These are phyloP conservation scores for Bonia amplexicaulis DNA, from an alignment of 176 grass and related monocot species.

Conservation along the genomic window DNA sequence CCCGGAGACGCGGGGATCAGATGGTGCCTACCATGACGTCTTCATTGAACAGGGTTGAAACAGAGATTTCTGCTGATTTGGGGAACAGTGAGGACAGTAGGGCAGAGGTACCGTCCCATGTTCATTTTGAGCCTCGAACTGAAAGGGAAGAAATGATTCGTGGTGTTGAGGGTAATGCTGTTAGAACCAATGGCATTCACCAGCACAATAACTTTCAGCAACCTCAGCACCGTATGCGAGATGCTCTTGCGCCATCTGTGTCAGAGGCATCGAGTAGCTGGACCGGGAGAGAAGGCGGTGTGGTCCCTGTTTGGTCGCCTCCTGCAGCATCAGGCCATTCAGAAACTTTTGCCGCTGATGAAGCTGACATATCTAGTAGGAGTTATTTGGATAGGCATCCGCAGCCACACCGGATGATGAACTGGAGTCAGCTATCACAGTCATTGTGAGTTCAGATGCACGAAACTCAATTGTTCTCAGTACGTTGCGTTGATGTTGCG, in stretches of 20 bases:
- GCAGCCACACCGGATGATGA: slow-evolving; percentile 64
- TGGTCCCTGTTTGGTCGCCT: slow-evolving; percentile 89
- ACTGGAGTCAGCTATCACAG: slow-evolving; percentile 76
- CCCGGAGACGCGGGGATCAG: slow-evolving; percentile 62
- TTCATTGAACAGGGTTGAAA: slow-evolving; percentile 57
- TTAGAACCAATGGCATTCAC: slow-evolving; percentile 40
- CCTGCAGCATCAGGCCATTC: slow-evolving; percentile 62
- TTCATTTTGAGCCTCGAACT: slow-evolving; percentile 13
- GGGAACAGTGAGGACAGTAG: slow-evolving; percentile 46
- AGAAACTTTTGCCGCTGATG: slow-evolving; percentile 50
- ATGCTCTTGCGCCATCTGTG: slow-evolving; percentile 13
- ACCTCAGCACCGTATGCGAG: slow-evolving; percentile 10
- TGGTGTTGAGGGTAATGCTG: not conserved
- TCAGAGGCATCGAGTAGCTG: slow-evolving; percentile 73
- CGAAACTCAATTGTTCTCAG: slow-evolving; percentile 3
- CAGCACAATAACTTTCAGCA: slow-evolving; percentile 34
- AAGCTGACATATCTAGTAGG: slow-evolving; percentile 54
- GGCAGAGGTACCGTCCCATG: slow-evolving; percentile 55
- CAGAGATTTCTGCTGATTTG: slow-evolving; percentile 59
- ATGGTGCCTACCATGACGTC: slow-evolving; percentile 89
- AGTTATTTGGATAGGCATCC: slow-evolving; percentile 68
- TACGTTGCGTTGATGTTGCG: slow-evolving; percentile 16
- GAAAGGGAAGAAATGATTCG: slow-evolving; percentile 13
- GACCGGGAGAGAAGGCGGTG: slow-evolving; percentile 71
- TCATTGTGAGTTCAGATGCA: slow-evolving; percentile 63